Conservation (phyloP, 176 grass and related monocot genomes). For the Eragrostis curvula region DNA sequence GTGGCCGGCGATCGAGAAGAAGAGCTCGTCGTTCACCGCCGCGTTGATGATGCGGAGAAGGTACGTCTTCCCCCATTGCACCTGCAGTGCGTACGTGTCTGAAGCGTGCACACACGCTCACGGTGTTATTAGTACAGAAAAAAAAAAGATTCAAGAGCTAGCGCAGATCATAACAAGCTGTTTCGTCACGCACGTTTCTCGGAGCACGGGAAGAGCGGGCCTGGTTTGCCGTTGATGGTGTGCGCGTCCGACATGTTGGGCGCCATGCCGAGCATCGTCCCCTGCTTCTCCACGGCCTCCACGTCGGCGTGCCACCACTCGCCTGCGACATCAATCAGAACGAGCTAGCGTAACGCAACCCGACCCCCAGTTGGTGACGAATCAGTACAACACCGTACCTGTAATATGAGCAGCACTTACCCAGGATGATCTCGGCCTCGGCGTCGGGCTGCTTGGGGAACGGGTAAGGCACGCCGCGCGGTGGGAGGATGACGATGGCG, state of each 20-base stretch:
- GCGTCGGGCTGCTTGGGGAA: slow-evolving; percentile 53
- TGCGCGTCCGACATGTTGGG: slow-evolving; percentile 72
- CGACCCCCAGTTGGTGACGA: neutral
- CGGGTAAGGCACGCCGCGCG: slow-evolving; percentile 62
- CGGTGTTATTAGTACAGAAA: neutral
- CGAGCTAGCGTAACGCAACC: neutral
- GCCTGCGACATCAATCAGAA: slow-evolving; percentile 24
- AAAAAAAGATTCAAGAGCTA: neutral
- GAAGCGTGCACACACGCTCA: neutral
- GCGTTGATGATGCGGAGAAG: slow-evolving; percentile 75
- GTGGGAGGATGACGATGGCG: slow-evolving; percentile 59
- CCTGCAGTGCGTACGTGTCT: slow-evolving; percentile 67
- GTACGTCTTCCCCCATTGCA: slow-evolving; percentile 56
- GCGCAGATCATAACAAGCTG: neutral
- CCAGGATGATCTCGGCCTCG: slow-evolving; percentile 63
- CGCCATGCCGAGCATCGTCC: slow-evolving; percentile 47
- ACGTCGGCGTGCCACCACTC: slow-evolving; percentile 76
- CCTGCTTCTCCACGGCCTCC: slow-evolving; percentile 54
- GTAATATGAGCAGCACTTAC: slow-evolving; percentile 4
- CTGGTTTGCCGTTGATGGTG: slow-evolving; percentile 71
- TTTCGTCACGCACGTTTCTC: slow-evolving; percentile 48
- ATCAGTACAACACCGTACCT: neutral
- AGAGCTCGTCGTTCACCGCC: slow-evolving; percentile 68
- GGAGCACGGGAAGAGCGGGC: slow-evolving; percentile 61
- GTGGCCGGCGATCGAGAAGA: slow-evolving; percentile 69